Base-by-base conservation (phyloP, 805 yeast genomes). In the Metschnikowia santaceciliae region DNA sequence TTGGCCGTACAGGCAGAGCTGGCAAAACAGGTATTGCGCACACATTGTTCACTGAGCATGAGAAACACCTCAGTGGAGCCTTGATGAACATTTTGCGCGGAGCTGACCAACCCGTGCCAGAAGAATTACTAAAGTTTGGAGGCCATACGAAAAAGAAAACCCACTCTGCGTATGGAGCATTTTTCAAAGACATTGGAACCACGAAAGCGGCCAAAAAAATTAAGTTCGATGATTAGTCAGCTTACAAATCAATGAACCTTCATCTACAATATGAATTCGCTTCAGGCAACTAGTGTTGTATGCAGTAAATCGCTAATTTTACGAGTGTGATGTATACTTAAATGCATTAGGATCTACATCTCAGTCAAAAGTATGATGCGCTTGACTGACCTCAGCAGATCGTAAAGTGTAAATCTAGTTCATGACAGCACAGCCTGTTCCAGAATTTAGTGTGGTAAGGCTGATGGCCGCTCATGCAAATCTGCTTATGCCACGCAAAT, bases 1-100 rank as follows among this genome's bases (percentile, higher is more conserved):
- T 92, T 60, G 98, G 98, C 55, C 87, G 98, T 78, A 92, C 98
- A 7, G 98, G 97, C 54, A 84, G 98, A 74, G 99, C 98, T 14
- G 98, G 98, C 38, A 88, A 86, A 70, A 78, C 90, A 1, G 99
- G 99, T 65, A 82, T 83, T 56, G 96, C 99, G 14, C 95, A 91
- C 67, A 92, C 99, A 1, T 76, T 94, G 42, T 94, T 94, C 75
- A 94, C 99, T 6, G 97, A 91, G 58, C 94, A 90, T 64, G 98
- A 94, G 68, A 94, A 94, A 69, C 98, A 92, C 69, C 78, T 94
- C 47, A 86, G 96, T 53, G 98, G 99, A 56, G 97, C 96, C 2
- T 76, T 94, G 59, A 85, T 88, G 72, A 94, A 94, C 66, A 91
- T 94, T 39, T 76, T 94, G 61, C 81, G 96, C 59, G 96, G 95